phyloP scores from a whole-genome alignment of 768 basidiomycete genomes.

The Auricularia auricula-judae region DNA sequence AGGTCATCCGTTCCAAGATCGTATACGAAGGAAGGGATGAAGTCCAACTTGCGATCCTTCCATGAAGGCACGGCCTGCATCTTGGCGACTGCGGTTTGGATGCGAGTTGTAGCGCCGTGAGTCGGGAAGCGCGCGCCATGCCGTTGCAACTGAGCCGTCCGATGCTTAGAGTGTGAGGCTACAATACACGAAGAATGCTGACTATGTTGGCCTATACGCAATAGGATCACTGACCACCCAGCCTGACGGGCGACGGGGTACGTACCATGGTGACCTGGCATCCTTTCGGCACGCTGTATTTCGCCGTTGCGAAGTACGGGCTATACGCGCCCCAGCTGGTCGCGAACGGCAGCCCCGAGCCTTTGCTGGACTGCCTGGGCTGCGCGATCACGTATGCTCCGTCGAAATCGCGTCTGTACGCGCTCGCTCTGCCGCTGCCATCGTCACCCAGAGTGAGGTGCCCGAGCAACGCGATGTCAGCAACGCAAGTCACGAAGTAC shows the following conservation, averaged over 20 bases:
- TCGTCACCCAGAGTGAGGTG: too few species aligned
- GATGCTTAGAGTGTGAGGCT: not conserved
- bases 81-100: slow-evolving; percentile 39
- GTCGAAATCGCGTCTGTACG: not conserved
- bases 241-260: not conserved
- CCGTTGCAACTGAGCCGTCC: slow-evolving; percentile 48
- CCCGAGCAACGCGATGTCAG: too few species aligned
- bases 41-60: slow-evolving; percentile 37
- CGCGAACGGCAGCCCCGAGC: not conserved
- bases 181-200: slow-evolving; percentile 13
- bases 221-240: not conserved
- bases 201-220: slow-evolving; percentile 47
- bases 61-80: slow-evolving; percentile 37
- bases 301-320: slow-evolving; percentile 40
- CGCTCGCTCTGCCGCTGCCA: too few species aligned
- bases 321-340: slow-evolving; percentile 47
- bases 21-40: slow-evolving; percentile 49
- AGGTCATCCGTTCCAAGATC: slow-evolving; percentile 46
- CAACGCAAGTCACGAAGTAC: too few species aligned
- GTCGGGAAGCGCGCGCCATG: slow-evolving; percentile 79
- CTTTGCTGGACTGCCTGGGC: not conserved
- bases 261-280: slow-evolving; percentile 50
- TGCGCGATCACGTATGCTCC: not conserved
- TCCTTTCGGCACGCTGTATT: slow-evolving; percentile 36
- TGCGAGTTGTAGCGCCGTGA: slow-evolving; percentile 28